Evolutionary conservation across 345 rosid genomes (phyloP), one percentile per base, ranked within the genome.

Genomic region (Euphorbia lathyris): DNA sequence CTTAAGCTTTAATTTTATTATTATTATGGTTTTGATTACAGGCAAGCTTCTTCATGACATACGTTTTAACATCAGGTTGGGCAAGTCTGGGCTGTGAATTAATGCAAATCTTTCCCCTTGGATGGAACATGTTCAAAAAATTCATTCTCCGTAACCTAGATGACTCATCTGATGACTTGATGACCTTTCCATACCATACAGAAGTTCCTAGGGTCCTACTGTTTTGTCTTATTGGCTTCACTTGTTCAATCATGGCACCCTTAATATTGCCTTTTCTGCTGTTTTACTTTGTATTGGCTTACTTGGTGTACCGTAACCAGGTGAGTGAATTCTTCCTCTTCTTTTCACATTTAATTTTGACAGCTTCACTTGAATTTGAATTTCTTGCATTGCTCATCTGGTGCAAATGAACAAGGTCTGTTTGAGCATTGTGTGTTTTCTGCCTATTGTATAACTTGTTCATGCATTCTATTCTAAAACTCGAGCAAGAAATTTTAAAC

Each of bases 31-130:
- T 34, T 66, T 67, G 56, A n/a, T 64, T 81, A 81, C 91, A 94
- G 97, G 93, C 91, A 82, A 79, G 85, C 80, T 94, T 94, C 86
- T 94, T 94, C 84, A 90, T 80, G 85, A 92, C 98, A 22, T 91
- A 91, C 65, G 86, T 90, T 62, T 77, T 91, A 69, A 86, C 97
- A 65, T 91, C 96, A 32, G 97, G 97, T 17, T 91, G 96, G 97
- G 91, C 97, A 20, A 80, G 97, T 78, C 77, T 91, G 71, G 77
- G 96, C 6, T 77, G 84, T 75, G 97, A 91, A 84, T 58, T 91
- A 56, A 83, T 91, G 87, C 97, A 89, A 73, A 86, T 85, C 52
- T 80, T 80, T 70, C 71, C 82, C 64, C 87, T 91, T 63, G 55
- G 88, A 68, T 79, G 82, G 80, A 85, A 88, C 67, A 32, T 82